A percentile compares a stretch with the other conserved stretches of the same genome.
phyloP scores from a whole-genome alignment of 2,329 filamentous ascomycete genomes.

The Didymella segeticola region DNA sequence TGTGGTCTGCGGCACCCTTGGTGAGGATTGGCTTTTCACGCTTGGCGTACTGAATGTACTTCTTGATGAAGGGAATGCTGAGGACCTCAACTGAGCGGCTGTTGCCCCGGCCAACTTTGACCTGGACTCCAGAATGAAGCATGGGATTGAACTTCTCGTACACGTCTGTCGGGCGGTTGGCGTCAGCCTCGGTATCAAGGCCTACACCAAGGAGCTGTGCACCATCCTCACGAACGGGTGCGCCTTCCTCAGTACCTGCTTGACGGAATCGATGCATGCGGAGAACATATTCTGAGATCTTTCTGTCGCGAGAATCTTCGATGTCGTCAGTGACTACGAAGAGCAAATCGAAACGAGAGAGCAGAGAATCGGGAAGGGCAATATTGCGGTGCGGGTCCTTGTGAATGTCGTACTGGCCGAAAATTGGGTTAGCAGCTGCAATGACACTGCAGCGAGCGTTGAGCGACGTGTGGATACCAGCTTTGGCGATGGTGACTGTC shows the following conservation, averaged over 20 bases:
- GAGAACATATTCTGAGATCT: slow-evolving; percentile 93
- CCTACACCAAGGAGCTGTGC: slow-evolving; percentile 88
- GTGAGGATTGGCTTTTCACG: slow-evolving; percentile 87
- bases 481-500: slow-evolving; percentile 98
- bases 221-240: slow-evolving; percentile 87
- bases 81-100: slow-evolving; percentile 83
- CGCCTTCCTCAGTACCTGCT: slow-evolving; percentile 90
- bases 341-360: slow-evolving; percentile 97
- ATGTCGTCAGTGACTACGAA: slow-evolving; percentile 99
- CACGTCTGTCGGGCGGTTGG: slow-evolving; percentile 82
- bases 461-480: slow-evolving; percentile 95
- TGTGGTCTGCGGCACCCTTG: slow-evolving; percentile 89
- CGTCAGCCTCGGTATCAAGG: slow-evolving; percentile 75
- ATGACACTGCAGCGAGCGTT: slow-evolving; percentile 97
- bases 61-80: slow-evolving; percentile 98
- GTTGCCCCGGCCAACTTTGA: slow-evolving; percentile 75
- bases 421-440: slow-evolving; percentile 95
- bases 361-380: slow-evolving; percentile 90
- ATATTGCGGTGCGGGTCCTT: slow-evolving; percentile 99
- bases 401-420: slow-evolving; percentile 97
- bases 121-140: slow-evolving; percentile 88
- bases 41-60: slow-evolving; percentile 99
- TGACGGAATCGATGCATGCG: slow-evolving; percentile 97
- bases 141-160: slow-evolving; percentile 97
- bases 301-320: slow-evolving; percentile 87